These are phyloP conservation scores for Verticillium longisporum DNA, from an alignment of 2,329 filamentous ascomycete genomes.

Conservation along the genomic window DNA sequence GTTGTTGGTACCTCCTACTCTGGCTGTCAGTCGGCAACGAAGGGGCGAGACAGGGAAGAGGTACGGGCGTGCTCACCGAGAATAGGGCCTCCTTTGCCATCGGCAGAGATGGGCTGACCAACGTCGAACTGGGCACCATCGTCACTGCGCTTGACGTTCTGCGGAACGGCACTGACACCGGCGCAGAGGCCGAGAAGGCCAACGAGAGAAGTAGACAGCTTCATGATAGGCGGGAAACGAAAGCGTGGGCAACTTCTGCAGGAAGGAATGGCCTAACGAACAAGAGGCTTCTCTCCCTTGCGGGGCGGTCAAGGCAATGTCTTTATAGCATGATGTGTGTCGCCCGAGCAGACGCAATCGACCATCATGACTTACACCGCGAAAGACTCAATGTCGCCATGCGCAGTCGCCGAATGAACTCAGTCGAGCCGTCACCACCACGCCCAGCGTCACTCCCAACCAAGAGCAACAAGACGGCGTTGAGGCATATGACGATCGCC, in stretches of 20 bases:
- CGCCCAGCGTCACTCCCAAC: not conserved
- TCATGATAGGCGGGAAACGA: slow-evolving; percentile 1
- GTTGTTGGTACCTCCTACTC: slow-evolving; percentile 56
- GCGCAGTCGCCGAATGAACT: not conserved
- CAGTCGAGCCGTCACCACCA: not conserved
- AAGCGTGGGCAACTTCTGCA: not conserved
- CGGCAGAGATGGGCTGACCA: slow-evolving; percentile 49
- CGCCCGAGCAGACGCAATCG: not conserved
- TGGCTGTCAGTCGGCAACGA: not conserved
- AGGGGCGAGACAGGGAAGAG: not conserved
- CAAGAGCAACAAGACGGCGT: not conserved
- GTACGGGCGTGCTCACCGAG: slow-evolving; percentile 34
- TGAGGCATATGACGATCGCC: not conserved
- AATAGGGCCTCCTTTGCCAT: slow-evolving; percentile 52
- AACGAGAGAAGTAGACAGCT: not conserved
- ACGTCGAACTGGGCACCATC: slow-evolving; percentile 31
- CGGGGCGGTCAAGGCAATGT: not conserved
- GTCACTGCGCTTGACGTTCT: not conserved
- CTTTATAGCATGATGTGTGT: not conserved
- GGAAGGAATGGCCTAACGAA: not conserved
- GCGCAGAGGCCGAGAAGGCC: not conserved
- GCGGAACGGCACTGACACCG: not conserved
- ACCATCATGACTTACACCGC: not conserved
- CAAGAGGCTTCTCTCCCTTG: not conserved
- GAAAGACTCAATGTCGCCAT: not conserved